These are phyloP conservation scores for Phytophthora cajani DNA, from an alignment of 352 stramenopile species.

Conservation along the genomic window DNA sequence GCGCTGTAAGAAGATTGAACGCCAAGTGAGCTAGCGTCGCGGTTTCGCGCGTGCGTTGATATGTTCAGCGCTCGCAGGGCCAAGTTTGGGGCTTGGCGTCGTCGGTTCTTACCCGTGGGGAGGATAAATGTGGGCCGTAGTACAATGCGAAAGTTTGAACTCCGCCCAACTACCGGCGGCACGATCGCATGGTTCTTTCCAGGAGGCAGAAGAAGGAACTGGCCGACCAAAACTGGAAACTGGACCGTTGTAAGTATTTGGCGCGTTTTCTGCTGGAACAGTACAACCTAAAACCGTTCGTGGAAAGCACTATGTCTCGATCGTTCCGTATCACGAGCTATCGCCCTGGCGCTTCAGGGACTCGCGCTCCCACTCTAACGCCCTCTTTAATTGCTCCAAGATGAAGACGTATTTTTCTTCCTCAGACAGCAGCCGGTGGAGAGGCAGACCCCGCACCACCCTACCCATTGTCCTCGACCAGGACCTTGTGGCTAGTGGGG, in stretches of 20 bases:
- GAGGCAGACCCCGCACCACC: too few species aligned
- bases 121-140: background rate
- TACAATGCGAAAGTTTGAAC: background rate
- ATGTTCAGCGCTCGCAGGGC: background rate
- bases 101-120: background rate
- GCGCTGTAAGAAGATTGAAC: background rate
- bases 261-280: background rate
- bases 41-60: background rate
- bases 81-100: background rate
- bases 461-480: too few species aligned
- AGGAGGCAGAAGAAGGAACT: background rate
- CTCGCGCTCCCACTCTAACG: too few species aligned
- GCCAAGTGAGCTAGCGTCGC: background rate
- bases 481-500: too few species aligned
- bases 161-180: background rate
- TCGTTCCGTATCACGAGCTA: background rate
- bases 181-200: background rate
- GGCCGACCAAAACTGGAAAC: background rate
- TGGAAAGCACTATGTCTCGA: background rate
- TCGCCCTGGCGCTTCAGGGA: too few species aligned
- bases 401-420: too few species aligned
- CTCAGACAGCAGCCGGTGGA: too few species aligned
- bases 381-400: too few species aligned
- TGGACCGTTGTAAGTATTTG: background rate
- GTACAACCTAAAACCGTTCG: background rate